phyloP scores from a whole-genome alignment of 768 basidiomycete genomes.

The Heimioporus sp. region DNA sequence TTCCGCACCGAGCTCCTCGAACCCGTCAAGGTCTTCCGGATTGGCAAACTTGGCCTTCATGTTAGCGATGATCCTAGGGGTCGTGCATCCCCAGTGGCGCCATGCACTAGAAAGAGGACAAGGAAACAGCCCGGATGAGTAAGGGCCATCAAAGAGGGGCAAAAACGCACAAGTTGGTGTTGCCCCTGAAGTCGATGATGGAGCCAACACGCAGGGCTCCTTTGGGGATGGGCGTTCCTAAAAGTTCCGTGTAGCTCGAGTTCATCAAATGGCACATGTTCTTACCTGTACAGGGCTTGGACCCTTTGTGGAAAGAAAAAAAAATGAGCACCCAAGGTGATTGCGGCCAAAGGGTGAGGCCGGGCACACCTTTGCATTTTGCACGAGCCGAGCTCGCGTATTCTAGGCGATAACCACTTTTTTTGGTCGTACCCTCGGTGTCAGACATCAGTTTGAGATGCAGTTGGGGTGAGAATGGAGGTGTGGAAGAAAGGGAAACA shows the following conservation, averaged over 20 bases:
- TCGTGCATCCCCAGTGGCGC: slow-evolving; percentile 92
- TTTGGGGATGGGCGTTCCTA: slow-evolving; percentile 72
- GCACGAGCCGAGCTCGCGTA: slow-evolving; percentile 66
- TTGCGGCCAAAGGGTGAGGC: slow-evolving; percentile 9
- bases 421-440: slow-evolving; percentile 34
- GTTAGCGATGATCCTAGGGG: slow-evolving; percentile 64
- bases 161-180: slow-evolving; percentile 57
- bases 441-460: slow-evolving; percentile 31
- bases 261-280: background rate
- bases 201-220: slow-evolving; percentile 72
- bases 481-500: slow-evolving; percentile 29
- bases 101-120: slow-evolving; percentile 50
- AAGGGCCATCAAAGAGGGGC: slow-evolving; percentile 1
- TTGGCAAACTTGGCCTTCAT: slow-evolving; percentile 60
- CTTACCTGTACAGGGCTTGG: slow-evolving; percentile 74
- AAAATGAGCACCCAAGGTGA: slow-evolving; percentile 16
- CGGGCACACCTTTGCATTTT: slow-evolving; percentile 71
- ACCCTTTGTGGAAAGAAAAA: slow-evolving; percentile 46
- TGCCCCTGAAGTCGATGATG: slow-evolving; percentile 70
- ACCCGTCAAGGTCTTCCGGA: slow-evolving; percentile 80
- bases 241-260: slow-evolving; percentile 4
- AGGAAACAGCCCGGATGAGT: background rate
- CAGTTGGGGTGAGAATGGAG: slow-evolving; percentile 15
- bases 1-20: slow-evolving; percentile 62
- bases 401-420: slow-evolving; percentile 70